Percentiles rank a stretch among this genome's conserved stretches.
Evolutionary conservation across 1,139 yeast species (phyloP).

Genomic region (Blastobotrys buckinghamii): DNA sequence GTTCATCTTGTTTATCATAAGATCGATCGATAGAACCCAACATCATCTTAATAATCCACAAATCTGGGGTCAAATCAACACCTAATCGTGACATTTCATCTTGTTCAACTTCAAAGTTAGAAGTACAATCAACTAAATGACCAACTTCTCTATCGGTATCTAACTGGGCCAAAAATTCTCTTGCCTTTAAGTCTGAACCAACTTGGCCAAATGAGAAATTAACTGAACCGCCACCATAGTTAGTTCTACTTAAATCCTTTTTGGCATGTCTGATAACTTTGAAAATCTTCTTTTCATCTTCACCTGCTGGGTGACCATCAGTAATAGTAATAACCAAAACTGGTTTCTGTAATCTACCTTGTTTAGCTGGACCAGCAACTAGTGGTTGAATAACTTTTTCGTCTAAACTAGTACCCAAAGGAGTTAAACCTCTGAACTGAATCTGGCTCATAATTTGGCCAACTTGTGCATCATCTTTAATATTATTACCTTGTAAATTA

Average conservation of each 20-base stretch:
- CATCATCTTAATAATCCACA: constrained; percentile 32
- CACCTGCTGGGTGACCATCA: constrained; percentile 35
- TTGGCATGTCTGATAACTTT: constrained; percentile 29
- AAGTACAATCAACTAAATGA: constrained; percentile 31
- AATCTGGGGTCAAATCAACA: constrained; percentile 30
- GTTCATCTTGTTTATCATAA: constrained; percentile 31
- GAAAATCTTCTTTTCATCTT: constrained; percentile 25
- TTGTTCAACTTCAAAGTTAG: constrained; percentile 33
- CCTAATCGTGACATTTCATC: constrained; percentile 33
- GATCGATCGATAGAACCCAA: constrained; percentile 31
- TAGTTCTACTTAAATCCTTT: constrained; percentile 21
- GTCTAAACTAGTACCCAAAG: constrained; percentile 29
- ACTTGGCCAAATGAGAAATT: constrained; percentile 35
- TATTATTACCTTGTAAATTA: constrained; percentile 26
- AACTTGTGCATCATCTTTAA: constrained; percentile 28
- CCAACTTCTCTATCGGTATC: constrained; percentile 32
- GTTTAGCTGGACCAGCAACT: constrained; percentile 28
- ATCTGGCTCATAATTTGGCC: constrained; percentile 24
- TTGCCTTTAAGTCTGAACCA: constrained; percentile 32
- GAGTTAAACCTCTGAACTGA: constrained; percentile 31
- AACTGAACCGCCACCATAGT: constrained; percentile 31
- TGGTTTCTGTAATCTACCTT: constrained; percentile 27
- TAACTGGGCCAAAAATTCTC: constrained; percentile 30
- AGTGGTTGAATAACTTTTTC: constrained; percentile 31
- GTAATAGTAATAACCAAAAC: constrained; percentile 31